Conservation (phyloP, 208 protist genomes). For the Leishmania martiniquensis region DNA sequence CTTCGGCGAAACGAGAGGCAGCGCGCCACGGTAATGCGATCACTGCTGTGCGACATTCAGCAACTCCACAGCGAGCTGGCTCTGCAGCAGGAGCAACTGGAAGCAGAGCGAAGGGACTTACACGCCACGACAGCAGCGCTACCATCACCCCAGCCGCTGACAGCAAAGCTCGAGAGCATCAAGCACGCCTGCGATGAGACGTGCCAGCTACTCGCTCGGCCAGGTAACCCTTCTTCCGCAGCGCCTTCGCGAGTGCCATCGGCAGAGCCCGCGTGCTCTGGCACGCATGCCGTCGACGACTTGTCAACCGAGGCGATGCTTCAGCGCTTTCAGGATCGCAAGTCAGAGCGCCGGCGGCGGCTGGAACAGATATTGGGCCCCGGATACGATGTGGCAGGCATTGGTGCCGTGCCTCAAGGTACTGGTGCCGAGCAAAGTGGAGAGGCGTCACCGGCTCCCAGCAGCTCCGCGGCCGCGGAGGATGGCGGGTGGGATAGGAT, state of each 20-base stretch:
- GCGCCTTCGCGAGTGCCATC: background rate
- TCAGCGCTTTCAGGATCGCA: slow-evolving; percentile 33
- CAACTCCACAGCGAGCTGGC: slow-evolving; percentile 25
- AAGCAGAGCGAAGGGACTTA: background rate
- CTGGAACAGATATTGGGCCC: slow-evolving; percentile 33
- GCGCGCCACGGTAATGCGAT: slow-evolving; percentile 29
- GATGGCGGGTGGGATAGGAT: background rate
- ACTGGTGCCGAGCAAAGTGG: background rate
- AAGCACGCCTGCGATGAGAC: slow-evolving; percentile 22
- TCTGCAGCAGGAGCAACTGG: slow-evolving; percentile 1
- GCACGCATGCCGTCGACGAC: slow-evolving; percentile 13
- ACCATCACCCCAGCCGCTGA: background rate
- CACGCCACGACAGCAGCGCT: background rate
- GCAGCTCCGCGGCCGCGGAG: background rate
- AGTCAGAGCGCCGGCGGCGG: slow-evolving; percentile 42
- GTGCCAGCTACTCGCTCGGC: background rate
- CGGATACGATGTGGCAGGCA: slow-evolving; percentile 1
- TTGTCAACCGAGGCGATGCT: slow-evolving; percentile 28
- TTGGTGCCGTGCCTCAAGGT: background rate
- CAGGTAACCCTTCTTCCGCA: background rate
- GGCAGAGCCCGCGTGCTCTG: background rate
- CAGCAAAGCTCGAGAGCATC: slow-evolving; percentile 31
- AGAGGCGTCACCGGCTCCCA: background rate
- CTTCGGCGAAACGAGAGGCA: slow-evolving; percentile 49
- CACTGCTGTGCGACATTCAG: slow-evolving; percentile 40